Evolutionary conservation across 768 basidiomycete species (phyloP), one percentile per base, ranked within the genome.

Genomic region (Lactarius pseudohatsudake): DNA sequence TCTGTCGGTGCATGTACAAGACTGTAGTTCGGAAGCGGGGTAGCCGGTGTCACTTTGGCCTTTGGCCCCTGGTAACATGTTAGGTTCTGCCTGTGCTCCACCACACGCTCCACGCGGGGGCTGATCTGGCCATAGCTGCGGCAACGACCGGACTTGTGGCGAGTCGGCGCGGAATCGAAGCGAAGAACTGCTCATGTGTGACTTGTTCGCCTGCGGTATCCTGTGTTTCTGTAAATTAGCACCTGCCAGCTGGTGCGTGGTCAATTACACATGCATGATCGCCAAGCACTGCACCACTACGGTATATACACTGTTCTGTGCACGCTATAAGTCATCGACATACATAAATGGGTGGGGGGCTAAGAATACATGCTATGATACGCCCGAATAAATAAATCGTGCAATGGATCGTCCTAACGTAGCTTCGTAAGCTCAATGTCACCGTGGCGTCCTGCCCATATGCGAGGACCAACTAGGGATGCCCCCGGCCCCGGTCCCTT

Each of bases 361-460:
- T 62, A 59, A 59, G 66, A 67, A 64, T 67, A 67, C 66, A 67
- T 40, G 43, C 11, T 67, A 67, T 64, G 47, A 59, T 60, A 64
- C 66, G 62, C 66, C 66, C 66, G 26, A 45, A 63, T 64, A 67
- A 36, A 60, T 67, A 63, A 18, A 47, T 22, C 22, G 16, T 20
- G 43, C 30, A 26, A 54, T 53, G 26, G 50, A 60, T 61, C 28
- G 65, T 66, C 45, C 41, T 15, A 15, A 58, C 11, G 28, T 28
- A 18, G 55, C 16, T 16, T 26, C 30, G 16, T 58, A n/a, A 28
- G 13, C 20, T 26, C 20, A 54, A 7, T 58, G 61, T 59, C 43
- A 67, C 58, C 57, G 54, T 55, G 59, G 58, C 1, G 62, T 47
- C 57, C 36, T 63, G 57, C 50, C 11, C 50, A 53, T 28, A n/a